Evolutionary conservation across 2,329 filamentous ascomycete species (phyloP).

Genomic region (Didymella keratinophila): DNA sequence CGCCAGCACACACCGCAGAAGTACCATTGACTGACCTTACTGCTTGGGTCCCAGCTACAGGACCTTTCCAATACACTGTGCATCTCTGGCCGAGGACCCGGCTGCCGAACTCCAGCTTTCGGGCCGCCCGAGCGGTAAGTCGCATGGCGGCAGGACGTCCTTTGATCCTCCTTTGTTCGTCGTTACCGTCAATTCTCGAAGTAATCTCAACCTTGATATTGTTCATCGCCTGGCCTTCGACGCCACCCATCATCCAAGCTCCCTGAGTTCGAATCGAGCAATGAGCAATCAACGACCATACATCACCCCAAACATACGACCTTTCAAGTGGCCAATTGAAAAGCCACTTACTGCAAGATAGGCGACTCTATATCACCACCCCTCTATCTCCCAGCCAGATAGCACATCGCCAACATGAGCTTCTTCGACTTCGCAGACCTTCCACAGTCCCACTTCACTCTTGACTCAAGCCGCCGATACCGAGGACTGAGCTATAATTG

Average conservation of each 20-base stretch:
- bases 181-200: neutral
- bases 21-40: too few species aligned
- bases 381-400: neutral
- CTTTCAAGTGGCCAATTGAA: neutral
- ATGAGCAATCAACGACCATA: neutral
- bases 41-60: too few species aligned
- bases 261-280: neutral
- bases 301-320: neutral
- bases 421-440: slow-evolving; percentile 14
- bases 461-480: slow-evolving; percentile 7
- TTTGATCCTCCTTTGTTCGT: slow-evolving; percentile 6
- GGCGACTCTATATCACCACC: neutral
- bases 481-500: slow-evolving; percentile 15
- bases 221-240: neutral
- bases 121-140: neutral
- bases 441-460: neutral
- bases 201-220: slow-evolving; percentile 8
- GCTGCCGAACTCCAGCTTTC: neutral
- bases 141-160: neutral
- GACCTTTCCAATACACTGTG: neutral
- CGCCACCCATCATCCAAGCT: neutral
- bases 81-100: neutral
- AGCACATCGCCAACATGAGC: slow-evolving; percentile 2
- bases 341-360: neutral
- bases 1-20: too few species aligned